Evolutionary conservation across 116 monocot genomes (phyloP), one percentile per base, ranked within the genome.

Genomic region (Iris pallida): DNA sequence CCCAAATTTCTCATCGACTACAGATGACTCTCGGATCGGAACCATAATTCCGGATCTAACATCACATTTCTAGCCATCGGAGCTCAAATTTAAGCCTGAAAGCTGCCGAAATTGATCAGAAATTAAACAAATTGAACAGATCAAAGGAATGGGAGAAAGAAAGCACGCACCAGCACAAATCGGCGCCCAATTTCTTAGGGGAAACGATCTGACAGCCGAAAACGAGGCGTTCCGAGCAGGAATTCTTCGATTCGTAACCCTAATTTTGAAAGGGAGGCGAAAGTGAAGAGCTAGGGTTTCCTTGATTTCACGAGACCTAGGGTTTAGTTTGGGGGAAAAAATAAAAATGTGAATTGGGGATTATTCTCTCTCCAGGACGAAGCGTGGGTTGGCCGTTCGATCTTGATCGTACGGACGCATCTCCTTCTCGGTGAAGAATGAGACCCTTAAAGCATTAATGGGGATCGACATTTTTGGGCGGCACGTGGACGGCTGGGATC

Each of bases 231-330:
- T 10, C 17, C 18, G 20, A 19, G 7, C 8, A 4, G n/a, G 47
- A 74, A 76, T 68, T 52, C 19, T 16, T 42, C 20, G 66, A 78
- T 66, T 69, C 53, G 41, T 51, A 85, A 73, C 71, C 76, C 80
- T 71, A 75, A 30, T 30, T 30, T 30, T 30, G 30, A 30, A 30
- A 30, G 0, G 30, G 30, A 30, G 30, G 3, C 30, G 69, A 47
- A 47, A 69, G 53, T 13, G 71, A 69, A 64, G 59, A 69, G 66
- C 82, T 80, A 86, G 86, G 83, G 89, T 88, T 88, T 85, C 80
- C 49, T 69, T 70, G 67, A 76, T 80, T 77, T 77, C 67, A 65
- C 57, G 76, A 67, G 65, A 54, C 52, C 72, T 45, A 78, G 72
- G 80, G 75, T 81, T 75, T 59, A 75, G 52, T 69, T 54, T 58